Evolutionary conservation across 2,329 filamentous ascomycete genomes (phyloP), one percentile per base, ranked within the genome.

Genomic region (Phyllosticta citriasiana): DNA sequence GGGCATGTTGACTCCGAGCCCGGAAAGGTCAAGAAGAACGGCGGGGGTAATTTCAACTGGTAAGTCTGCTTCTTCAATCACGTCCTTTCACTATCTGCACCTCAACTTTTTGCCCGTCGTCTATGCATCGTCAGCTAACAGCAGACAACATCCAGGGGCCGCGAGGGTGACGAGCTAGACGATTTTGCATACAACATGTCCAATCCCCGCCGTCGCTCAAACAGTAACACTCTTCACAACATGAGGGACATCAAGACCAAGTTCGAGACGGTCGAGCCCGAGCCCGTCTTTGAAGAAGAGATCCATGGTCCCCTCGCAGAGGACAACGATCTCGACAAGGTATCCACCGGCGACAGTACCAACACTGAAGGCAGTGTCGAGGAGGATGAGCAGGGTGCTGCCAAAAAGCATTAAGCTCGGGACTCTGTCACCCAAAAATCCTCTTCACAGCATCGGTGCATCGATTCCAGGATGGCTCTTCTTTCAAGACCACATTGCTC

Each of bases 21-120:
- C 64, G 91, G 90, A 76, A 94, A 95, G 82, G 87, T 88, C 73
- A 99, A 99, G 86, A 99, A 99, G 81, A 89, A 96, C 71, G 93
- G 93, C 65, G 88, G 84, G 67, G 93, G 93, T 67, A 92, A 89
- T 77, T 91, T 88, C 72, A 97, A 97, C 77, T 99, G 93, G 93
- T 96, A 84, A 76, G 87, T 51, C 24, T 47, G 16, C 27, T 3
- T 40, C 16, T 16, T 27, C 27, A 19, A 22, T 26, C n/a, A 26
- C 35, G 14, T 35, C 57, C 14, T 22, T 22, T n/a, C 19, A 51
- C 50, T 53, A 9, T 16, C 24, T n/a, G 19, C 53, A 30, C 7
- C 30, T 25, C 14, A 33, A 30, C 59, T 53, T 53, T 12, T 12
- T 19, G n/a, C 16, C 8, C 26, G 19, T 30, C 24, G 26, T n/a